phyloP scores from a whole-genome alignment of 495 filamentous ascomycete species.

The Aspergillus asperescens region DNA sequence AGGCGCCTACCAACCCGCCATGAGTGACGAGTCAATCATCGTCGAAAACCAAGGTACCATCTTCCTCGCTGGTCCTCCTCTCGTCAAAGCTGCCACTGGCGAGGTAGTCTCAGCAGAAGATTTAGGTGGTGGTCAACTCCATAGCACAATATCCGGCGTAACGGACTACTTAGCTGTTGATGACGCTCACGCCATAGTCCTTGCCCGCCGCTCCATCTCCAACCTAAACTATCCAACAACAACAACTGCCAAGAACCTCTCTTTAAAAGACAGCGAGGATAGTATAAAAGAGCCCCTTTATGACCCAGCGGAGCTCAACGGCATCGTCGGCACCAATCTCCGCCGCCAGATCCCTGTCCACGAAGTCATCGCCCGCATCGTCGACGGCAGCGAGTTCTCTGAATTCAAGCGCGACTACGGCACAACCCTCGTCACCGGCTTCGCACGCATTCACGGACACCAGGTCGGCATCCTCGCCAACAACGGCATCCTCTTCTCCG shows the following conservation, averaged over 20 bases:
- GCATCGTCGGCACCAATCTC: slow-evolving; percentile 85
- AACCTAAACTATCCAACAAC: slow-evolving; percentile 80
- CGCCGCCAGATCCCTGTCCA: slow-evolving; percentile 76
- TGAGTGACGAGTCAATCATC: slow-evolving; percentile 97
- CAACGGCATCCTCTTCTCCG: slow-evolving; percentile 95
- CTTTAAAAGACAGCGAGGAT: slow-evolving; percentile 19
- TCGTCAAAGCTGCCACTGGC: slow-evolving; percentile 95
- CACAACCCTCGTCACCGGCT: slow-evolving; percentile 85
- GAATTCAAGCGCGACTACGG: slow-evolving; percentile 97
- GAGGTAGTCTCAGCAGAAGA: slow-evolving; percentile 91
- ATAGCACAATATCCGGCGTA: slow-evolving; percentile 87
- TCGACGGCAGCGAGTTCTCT: slow-evolving; percentile 82
- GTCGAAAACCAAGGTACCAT: slow-evolving; percentile 93
- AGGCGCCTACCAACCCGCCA: slow-evolving; percentile 92
- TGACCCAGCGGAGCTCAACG: slow-evolving; percentile 71
- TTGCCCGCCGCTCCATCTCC: slow-evolving; percentile 74
- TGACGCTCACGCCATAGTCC: slow-evolving; percentile 86
- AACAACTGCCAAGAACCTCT: slow-evolving; percentile 2
- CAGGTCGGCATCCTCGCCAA: slow-evolving; percentile 93
- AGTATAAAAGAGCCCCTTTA: slow-evolving; percentile 69
- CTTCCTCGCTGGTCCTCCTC: slow-evolving; percentile 89
- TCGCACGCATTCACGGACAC: slow-evolving; percentile 84
- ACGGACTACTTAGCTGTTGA: slow-evolving; percentile 94
- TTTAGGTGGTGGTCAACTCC: slow-evolving; percentile 86
- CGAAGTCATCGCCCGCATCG: slow-evolving; percentile 90